Evolutionary conservation across 2,329 filamentous ascomycete species (phyloP).

Genomic region (Cercospora citrullina): DNA sequence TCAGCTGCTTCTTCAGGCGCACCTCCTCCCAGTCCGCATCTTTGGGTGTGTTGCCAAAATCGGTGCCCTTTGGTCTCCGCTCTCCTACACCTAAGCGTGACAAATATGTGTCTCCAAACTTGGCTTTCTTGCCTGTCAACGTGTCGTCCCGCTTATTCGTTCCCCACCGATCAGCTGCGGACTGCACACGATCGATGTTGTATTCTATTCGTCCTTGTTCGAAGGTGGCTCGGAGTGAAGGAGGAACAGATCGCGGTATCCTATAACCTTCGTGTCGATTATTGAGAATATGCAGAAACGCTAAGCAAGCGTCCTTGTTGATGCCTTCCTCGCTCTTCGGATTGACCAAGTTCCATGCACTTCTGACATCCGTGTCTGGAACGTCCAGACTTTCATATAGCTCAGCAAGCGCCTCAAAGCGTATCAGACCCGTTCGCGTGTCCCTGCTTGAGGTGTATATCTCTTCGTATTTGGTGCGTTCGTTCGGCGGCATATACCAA

Average conservation of each 20-base stretch:
- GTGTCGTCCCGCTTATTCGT: constrained; percentile 77
- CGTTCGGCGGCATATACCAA: constrained; percentile 95
- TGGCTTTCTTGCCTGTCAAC: constrained; percentile 83
- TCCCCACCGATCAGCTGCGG: constrained; percentile 73
- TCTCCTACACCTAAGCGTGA: constrained; percentile 77
- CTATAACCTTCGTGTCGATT: constrained; percentile 93
- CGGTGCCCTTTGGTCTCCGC: constrained; percentile 79
- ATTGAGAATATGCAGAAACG: constrained; percentile 95
- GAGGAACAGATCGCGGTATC: constrained; percentile 86
- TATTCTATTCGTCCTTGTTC: constrained; percentile 97
- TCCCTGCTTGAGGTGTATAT: constrained; percentile 94
- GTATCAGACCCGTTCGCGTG: constrained; percentile 68
- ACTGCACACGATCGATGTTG: constrained; percentile 72
- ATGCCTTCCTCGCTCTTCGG: constrained; percentile 79
- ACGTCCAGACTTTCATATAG: constrained; percentile 81
- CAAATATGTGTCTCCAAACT: constrained; percentile 96
- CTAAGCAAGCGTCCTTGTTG: constrained; percentile 90
- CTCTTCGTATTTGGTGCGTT: constrained; percentile 93
- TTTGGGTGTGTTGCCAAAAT: constrained; percentile 81
- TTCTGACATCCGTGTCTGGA: constrained; percentile 76
- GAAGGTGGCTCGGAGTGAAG: constrained; percentile 86
- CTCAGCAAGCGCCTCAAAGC: constrained; percentile 75
- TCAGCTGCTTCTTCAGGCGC: constrained; percentile 85
- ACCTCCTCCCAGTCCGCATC: constrained; percentile 98
- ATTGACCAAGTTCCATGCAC: constrained; percentile 97